These are phyloP conservation scores for Cephaloascus albidus DNA, from an alignment of 805 yeast species.

Conservation along the genomic window DNA sequence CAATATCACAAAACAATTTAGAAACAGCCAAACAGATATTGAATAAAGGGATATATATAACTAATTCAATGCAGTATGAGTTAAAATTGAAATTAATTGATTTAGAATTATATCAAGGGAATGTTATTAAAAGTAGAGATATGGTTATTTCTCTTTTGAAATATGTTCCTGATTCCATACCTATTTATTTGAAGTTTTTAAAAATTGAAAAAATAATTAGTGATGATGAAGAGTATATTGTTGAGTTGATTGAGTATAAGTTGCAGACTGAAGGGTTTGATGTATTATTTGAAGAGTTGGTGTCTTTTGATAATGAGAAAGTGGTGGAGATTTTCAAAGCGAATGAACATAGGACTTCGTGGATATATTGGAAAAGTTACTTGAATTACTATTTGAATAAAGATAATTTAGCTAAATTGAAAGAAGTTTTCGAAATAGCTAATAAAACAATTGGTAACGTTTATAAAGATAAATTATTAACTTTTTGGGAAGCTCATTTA, in stretches of 20 bases:
- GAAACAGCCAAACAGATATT: slow-evolving; percentile 28
- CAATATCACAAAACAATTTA: slow-evolving; percentile 16
- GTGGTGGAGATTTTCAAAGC: too few relatives aligned
- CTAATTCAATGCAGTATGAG: slow-evolving; percentile 15
- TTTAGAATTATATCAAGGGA: slow-evolving; percentile 26
- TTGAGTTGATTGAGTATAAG: slow-evolving; percentile 17
- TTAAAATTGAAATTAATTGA: slow-evolving; percentile 33
- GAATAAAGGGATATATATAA: slow-evolving; percentile 19
- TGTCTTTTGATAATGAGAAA: slow-evolving; percentile 13
- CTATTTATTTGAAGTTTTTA: slow-evolving; percentile 30
- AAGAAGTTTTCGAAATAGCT: not conserved
- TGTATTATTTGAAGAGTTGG: slow-evolving; percentile 22
- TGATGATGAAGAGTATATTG: slow-evolving; percentile 11
- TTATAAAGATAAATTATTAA: not conserved
- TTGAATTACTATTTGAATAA: not conserved
- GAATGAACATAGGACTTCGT: too few relatives aligned
- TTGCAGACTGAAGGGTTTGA: slow-evolving; percentile 22
- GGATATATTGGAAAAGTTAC: slow-evolving; percentile 13
- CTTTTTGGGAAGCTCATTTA: not conserved
- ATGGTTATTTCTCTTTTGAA: slow-evolving; percentile 16
- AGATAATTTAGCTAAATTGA: not conserved
- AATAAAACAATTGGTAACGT: not conserved
- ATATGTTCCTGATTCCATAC: slow-evolving; percentile 16
- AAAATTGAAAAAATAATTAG: slow-evolving; percentile 25
- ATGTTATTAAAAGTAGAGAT: slow-evolving; percentile 26